Conservation (phyloP, 352 stramenopile genomes). For the Phytophthora podocarpi region DNA sequence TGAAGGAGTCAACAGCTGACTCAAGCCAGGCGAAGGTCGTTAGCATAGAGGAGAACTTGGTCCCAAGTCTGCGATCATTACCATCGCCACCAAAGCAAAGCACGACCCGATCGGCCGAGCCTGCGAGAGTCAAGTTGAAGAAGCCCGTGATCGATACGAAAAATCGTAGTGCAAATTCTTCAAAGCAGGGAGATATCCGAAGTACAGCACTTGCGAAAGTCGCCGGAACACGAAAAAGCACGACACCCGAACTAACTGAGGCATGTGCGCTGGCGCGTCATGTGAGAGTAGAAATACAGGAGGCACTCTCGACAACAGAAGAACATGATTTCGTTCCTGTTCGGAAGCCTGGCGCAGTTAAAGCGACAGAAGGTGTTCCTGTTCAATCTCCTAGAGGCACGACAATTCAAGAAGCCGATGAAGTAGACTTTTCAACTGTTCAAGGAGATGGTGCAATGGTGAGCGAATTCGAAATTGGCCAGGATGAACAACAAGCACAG, state of each 20-base stretch:
- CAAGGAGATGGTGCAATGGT: slow-evolving; percentile 7
- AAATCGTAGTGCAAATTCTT: neutral
- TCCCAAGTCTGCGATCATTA: slow-evolving; percentile 6
- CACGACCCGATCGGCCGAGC: slow-evolving; percentile 1
- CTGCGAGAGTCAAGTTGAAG: neutral
- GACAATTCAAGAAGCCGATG: slow-evolving; percentile 1
- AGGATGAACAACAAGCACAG: slow-evolving; percentile 7
- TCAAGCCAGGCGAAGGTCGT: neutral
- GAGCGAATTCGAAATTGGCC: neutral
- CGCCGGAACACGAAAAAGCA: neutral
- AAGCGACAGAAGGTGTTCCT: neutral
- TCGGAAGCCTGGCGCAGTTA: neutral
- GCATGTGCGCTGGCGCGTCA: slow-evolving; percentile 21
- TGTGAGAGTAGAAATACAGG: slow-evolving; percentile 11
- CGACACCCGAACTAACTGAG: slow-evolving; percentile 14
- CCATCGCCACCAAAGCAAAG: slow-evolving; percentile 15
- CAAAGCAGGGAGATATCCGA: slow-evolving; percentile 5
- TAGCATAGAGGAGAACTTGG: neutral
- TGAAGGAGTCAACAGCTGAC: neutral
- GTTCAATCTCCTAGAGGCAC: neutral
- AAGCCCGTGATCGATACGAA: neutral
- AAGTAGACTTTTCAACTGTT: slow-evolving; percentile 15
- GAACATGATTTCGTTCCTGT: neutral
- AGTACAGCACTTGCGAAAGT: neutral
- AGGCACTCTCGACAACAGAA: neutral